Evolutionary conservation across 805 yeast species (phyloP).

Genomic region (Ogataea methylovora): DNA sequence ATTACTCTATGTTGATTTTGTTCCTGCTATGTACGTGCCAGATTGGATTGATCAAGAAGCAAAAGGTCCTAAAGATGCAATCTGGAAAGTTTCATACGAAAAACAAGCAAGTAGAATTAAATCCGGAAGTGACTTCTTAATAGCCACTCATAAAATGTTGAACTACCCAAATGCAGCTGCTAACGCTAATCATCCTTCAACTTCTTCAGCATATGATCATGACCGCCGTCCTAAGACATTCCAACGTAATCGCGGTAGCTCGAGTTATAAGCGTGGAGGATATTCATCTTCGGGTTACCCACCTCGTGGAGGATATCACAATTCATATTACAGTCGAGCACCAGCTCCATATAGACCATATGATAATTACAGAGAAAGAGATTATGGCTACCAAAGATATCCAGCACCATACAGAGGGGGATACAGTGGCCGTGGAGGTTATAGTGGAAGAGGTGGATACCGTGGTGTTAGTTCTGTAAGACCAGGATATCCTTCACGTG

Average conservation of each 20-base stretch:
- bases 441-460: slow-evolving; percentile 2
- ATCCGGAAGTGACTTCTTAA: slow-evolving; percentile 12
- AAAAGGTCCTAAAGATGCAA: slow-evolving; percentile 34
- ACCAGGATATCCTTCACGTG: background rate
- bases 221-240: too few species aligned
- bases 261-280: slow-evolving; percentile 1
- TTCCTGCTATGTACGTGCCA: slow-evolving; percentile 37
- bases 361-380: background rate
- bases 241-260: slow-evolving; percentile 7
- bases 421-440: slow-evolving; percentile 2
- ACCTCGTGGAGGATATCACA: background rate
- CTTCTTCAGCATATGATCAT: too few species aligned
- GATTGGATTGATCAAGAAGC: slow-evolving; percentile 41
- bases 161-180: slow-evolving; percentile 25
- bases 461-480: slow-evolving; percentile 1
- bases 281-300: background rate
- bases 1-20: slow-evolving; percentile 32
- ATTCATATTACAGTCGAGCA: background rate
- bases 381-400: background rate
- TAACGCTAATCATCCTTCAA: too few species aligned
- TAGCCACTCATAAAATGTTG: slow-evolving; percentile 24
- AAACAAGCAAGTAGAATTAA: slow-evolving; percentile 24
- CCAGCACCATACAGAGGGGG: slow-evolving; percentile 3
- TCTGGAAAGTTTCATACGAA: slow-evolving; percentile 35
- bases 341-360: background rate